phyloP scores from a whole-genome alignment of 129 eudicot genomes.

The Flaveria brownii region DNA sequence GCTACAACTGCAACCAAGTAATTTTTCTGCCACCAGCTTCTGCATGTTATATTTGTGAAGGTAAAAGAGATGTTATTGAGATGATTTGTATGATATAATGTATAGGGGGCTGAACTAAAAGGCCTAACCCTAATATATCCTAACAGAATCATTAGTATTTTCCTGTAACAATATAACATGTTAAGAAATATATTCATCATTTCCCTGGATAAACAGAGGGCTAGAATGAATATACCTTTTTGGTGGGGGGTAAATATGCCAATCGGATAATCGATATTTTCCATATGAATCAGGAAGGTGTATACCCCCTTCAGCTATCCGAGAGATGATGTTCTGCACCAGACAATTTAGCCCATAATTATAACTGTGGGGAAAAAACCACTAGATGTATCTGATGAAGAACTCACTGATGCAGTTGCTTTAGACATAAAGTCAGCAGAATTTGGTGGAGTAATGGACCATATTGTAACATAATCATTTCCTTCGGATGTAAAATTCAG shows the following conservation, averaged over 20 bases:
- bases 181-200: not conserved
- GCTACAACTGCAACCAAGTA: constrained; percentile 38
- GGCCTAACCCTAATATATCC: not conserved
- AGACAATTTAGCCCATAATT: not conserved
- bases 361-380: constrained; percentile 3
- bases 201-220: not conserved
- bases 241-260: constrained; percentile 60
- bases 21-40: constrained; percentile 79
- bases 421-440: constrained; percentile 52
- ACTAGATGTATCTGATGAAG: not conserved
- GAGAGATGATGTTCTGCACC: constrained; percentile 60
- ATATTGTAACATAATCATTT: constrained; percentile 56
- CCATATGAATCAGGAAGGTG: constrained; percentile 82
- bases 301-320: constrained; percentile 58
- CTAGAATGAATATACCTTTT: constrained; percentile 46
- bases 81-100: not conserved
- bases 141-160: not conserved
- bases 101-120: not conserved
- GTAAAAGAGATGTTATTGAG: not conserved
- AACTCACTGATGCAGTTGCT: constrained; percentile 61
- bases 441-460: constrained; percentile 70
- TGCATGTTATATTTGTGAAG: constrained; percentile 31
- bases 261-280: constrained; percentile 55
- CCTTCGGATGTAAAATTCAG: constrained; percentile 53
- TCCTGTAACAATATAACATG: not conserved